Base-by-base conservation (phyloP, 2,329 filamentous ascomycete species). In the Calycina marina region DNA sequence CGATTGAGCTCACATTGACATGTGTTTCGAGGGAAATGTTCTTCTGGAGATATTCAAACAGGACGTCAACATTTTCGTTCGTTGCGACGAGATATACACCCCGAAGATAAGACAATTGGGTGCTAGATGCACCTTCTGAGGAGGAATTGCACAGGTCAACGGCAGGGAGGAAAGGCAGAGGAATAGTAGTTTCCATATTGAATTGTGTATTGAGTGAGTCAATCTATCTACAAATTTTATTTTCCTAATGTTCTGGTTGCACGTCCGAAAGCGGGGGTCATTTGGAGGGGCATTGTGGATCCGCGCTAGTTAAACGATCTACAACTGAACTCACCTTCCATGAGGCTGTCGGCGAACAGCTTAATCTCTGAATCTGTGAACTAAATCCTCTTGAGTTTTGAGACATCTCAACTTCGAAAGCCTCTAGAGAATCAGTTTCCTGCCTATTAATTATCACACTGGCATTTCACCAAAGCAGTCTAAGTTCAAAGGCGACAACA, bases 1-100 rank as follows among this genome's bases (percentile, higher is more conserved):
- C 56, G 24, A 96, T 64, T 14, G 60, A 59, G 4, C 80, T 77
- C 31, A 76, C 84, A 47, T 93, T 83, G 43, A 93, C 69, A 53
- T 80, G 85, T 42, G 81, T 69, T 43, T 67, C 61, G 41, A 69
- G 65, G 18, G 66, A 62, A 35, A 61, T 56, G 46, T 67, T 61
- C 36, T 59, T 59, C 17, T 55, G 54, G 32, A 75, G 55, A 39
- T 71, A 65, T 20, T 44, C 36, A 4, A 53, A 43, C 13, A 53
- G 38, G 10, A 31, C 35, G 16, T 54, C 50, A 18, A 55, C 28
- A 25, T 37, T 47, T 10, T 41, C 36, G 12, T 32, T 34, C 28
- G 49, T 61, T 15, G 63, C 69, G 34, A 67, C 59, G 42, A 76
- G 59, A 55, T 75, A 73, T 24, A 71, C 62, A 37, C 61, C 63